Percentiles rank a stretch among this genome's conserved stretches.
phyloP scores from a whole-genome alignment of 768 basidiomycete genomes.

The Neoboletus magnificus region DNA sequence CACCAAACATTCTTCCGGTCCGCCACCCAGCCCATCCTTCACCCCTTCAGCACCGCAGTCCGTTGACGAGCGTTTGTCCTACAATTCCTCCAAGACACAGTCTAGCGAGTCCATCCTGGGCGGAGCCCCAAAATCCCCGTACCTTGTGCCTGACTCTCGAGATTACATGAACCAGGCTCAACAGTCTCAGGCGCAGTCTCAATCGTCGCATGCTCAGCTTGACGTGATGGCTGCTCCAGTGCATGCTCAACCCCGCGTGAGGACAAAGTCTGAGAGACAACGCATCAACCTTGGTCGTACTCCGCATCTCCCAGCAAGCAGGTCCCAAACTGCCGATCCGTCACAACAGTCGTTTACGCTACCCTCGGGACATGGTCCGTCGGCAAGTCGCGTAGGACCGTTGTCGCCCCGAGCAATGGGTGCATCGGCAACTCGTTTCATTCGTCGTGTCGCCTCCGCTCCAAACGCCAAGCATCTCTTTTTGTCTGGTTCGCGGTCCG shows the following conservation, averaged over 20 bases:
- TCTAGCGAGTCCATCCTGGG: conserved; percentile 65
- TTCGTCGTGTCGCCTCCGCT: conserved; percentile 93
- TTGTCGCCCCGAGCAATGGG: conserved; percentile 68
- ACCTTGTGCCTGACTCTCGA: conserved; percentile 29
- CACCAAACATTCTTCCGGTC: conserved; percentile 20
- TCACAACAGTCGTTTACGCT: conserved; percentile 42
- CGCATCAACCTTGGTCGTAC: conserved; percentile 45
- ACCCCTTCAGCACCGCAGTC: conserved; percentile 54
- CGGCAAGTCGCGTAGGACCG: conserved; percentile 43
- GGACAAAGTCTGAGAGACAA: conserved; percentile 49
- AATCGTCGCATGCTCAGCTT: conserved; percentile 3
- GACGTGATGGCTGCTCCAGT: conserved; percentile 26
- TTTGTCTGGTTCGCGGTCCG: conserved; percentile 52
- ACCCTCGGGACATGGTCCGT: conserved; percentile 26
- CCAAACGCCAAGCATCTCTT: conserved; percentile 95
- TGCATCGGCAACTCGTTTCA: conserved; percentile 80
- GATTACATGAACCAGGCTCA: conserved; percentile 9
- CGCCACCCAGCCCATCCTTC: conserved; percentile 47
- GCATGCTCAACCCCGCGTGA: conserved; percentile 23
- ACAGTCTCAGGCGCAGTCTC: conserved; percentile 5
- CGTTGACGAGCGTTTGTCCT: conserved; percentile 64
- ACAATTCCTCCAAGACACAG: conserved; percentile 73
- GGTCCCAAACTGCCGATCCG: conserved; percentile 28
- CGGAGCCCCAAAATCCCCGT: conserved; percentile 29
- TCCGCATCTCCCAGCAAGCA: conserved; percentile 36